A percentile compares a stretch with the other conserved stretches of the same genome.
These are phyloP conservation scores for Lepidium africanum DNA, from an alignment of 345 rosid species.

Conservation along the genomic window DNA sequence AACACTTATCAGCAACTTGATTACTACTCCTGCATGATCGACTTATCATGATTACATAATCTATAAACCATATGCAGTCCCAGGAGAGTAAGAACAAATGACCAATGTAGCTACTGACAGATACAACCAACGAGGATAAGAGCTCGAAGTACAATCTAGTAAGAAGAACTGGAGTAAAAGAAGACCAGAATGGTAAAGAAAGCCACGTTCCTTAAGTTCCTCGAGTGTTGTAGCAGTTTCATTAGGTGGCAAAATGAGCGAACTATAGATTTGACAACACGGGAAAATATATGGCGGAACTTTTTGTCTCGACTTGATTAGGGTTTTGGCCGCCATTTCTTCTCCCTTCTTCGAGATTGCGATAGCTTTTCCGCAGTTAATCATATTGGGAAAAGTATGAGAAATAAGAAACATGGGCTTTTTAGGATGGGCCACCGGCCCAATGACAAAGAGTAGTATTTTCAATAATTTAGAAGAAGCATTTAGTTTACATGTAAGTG, in stretches of 20 bases:
- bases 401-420: too few species aligned
- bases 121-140: neutral
- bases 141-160: constrained; percentile 51
- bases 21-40: neutral
- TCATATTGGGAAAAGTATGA: too few species aligned
- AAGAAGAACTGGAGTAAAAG: constrained; percentile 83
- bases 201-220: constrained; percentile 38
- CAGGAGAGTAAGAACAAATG: neutral
- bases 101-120: constrained; percentile 5
- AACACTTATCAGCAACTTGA: neutral
- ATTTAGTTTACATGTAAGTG: neutral
- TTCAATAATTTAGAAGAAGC: too few species aligned
- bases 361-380: too few species aligned
- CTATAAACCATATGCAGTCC: neutral
- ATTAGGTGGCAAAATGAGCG: constrained; percentile 33
- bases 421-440: too few species aligned
- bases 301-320: constrained; percentile 31
- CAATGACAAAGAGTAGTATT: too few species aligned
- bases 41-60: neutral
- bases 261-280: constrained; percentile 36
- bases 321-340: constrained; percentile 64
- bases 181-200: constrained; percentile 64
- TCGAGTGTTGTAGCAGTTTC: constrained; percentile 32
- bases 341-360: constrained; percentile 11
- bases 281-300: constrained; percentile 52